These are phyloP conservation scores for Xanthoparmelia taractica DNA, from an alignment of 495 filamentous ascomycete species.

Conservation along the genomic window DNA sequence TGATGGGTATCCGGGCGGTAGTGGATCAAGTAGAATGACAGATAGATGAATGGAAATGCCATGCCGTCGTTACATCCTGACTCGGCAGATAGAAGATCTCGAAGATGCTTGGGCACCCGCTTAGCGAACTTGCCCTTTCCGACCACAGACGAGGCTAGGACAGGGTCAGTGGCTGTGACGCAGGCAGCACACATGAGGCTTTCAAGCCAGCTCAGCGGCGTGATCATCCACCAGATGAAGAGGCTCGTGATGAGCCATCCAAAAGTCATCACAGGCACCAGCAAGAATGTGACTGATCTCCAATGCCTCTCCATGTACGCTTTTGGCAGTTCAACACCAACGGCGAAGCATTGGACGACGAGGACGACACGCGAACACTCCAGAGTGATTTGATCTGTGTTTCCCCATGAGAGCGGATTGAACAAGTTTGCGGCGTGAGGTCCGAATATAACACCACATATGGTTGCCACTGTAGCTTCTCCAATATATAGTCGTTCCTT, in stretches of 20 bases:
- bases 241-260: constrained; percentile 92
- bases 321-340: constrained; percentile 96
- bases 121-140: constrained; percentile 99
- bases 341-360: constrained; percentile 98
- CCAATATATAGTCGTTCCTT: constrained; percentile 99
- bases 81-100: constrained; percentile 91
- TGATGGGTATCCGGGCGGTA: constrained; percentile 59
- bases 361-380: constrained; percentile 97
- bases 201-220: constrained; percentile 75
- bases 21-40: constrained; percentile 77
- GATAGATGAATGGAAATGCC: constrained; percentile 98
- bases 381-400: constrained; percentile 87
- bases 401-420: constrained; percentile 79
- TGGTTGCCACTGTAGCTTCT: constrained; percentile 92
- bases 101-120: constrained; percentile 90
- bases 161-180: constrained; percentile 96
- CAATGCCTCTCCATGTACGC: constrained; percentile 97
- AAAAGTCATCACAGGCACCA: constrained; percentile 94
- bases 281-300: constrained; percentile 80
- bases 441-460: constrained; percentile 96
- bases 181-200: constrained; percentile 81
- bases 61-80: constrained; percentile 99
- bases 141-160: constrained; percentile 94
- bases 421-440: constrained; percentile 91
- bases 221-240: constrained; percentile 96